These are phyloP conservation scores for Quercus suber DNA, from an alignment of 306 rosid species.

Conservation along the genomic window DNA sequence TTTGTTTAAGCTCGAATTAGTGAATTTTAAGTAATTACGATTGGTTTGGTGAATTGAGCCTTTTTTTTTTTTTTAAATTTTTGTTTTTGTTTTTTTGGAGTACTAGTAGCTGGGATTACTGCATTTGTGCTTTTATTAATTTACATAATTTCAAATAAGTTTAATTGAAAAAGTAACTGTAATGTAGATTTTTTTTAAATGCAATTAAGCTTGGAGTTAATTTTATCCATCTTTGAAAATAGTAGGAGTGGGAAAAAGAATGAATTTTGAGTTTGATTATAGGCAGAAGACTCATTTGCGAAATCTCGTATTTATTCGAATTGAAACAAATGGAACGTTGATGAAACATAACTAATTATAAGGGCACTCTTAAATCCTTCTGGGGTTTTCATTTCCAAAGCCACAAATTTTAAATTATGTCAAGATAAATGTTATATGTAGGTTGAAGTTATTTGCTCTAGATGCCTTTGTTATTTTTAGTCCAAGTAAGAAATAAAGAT, in stretches of 20 bases:
- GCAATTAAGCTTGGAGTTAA: not conserved
- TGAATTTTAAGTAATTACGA: too few species aligned
- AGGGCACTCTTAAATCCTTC: not conserved
- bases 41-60: too few species aligned
- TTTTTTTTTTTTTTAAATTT: too few species aligned
- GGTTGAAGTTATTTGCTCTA: not conserved
- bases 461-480: slow-evolving; percentile 4
- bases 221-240: not conserved
- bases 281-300: not conserved
- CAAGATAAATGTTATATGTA: not conserved
- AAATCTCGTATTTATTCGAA: not conserved
- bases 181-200: not conserved
- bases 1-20: too few species aligned
- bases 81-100: not conserved
- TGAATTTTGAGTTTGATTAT: not conserved
- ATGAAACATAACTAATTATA: not conserved
- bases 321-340: not conserved
- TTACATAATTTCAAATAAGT: too few species aligned
- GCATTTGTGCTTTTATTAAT: not conserved
- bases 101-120: not conserved
- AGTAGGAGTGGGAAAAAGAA: not conserved
- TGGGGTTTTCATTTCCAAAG: not conserved
- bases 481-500: not conserved
- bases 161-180: not conserved
- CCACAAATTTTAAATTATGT: not conserved